Conservation (phyloP, 768 basidiomycete species). For the Psilocybe sp. region DNA sequence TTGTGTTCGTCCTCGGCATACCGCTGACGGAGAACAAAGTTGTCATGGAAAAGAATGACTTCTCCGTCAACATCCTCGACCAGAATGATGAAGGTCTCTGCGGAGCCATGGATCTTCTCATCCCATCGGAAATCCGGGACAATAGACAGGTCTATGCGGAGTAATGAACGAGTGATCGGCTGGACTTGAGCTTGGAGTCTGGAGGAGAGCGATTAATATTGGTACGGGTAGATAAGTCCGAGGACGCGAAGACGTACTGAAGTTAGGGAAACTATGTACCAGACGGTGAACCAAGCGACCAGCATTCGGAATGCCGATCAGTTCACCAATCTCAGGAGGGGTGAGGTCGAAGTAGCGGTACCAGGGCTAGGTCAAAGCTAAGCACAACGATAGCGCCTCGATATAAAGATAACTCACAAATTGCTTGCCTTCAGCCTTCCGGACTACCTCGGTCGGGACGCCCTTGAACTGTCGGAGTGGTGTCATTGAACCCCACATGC, state of each 20-base stretch:
- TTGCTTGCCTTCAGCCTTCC: slow-evolving; percentile 96
- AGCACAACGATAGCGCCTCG: background rate
- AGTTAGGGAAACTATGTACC: slow-evolving; percentile 97
- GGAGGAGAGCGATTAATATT: background rate
- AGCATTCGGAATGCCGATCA: slow-evolving; percentile 91
- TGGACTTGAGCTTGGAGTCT: slow-evolving; percentile 94
- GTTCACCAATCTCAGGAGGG: slow-evolving; percentile 91
- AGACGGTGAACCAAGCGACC: slow-evolving; percentile 89
- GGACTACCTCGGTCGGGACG: slow-evolving; percentile 78
- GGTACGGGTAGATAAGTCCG: background rate
- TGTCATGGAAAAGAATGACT: slow-evolving; percentile 91
- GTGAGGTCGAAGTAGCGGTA: slow-evolving; percentile 93
- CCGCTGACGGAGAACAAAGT: slow-evolving; percentile 86
- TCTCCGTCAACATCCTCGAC: slow-evolving; percentile 99
- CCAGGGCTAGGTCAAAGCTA: slow-evolving; percentile 62
- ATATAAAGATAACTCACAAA: slow-evolving; percentile 56
- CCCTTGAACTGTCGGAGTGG: slow-evolving; percentile 95
- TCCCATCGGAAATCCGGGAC: slow-evolving; percentile 99
- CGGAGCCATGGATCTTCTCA: slow-evolving; percentile 83
- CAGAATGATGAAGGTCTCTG: slow-evolving; percentile 89
- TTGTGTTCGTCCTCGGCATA: slow-evolving; percentile 94
- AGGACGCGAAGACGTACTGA: slow-evolving; percentile 47
- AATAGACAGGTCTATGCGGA: slow-evolving; percentile 91
- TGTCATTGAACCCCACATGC: slow-evolving; percentile 98
- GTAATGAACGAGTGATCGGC: slow-evolving; percentile 90